Evolutionary conservation across 2,329 filamentous ascomycete genomes (phyloP).

Genomic region (Colletotrichum sublineola): DNA sequence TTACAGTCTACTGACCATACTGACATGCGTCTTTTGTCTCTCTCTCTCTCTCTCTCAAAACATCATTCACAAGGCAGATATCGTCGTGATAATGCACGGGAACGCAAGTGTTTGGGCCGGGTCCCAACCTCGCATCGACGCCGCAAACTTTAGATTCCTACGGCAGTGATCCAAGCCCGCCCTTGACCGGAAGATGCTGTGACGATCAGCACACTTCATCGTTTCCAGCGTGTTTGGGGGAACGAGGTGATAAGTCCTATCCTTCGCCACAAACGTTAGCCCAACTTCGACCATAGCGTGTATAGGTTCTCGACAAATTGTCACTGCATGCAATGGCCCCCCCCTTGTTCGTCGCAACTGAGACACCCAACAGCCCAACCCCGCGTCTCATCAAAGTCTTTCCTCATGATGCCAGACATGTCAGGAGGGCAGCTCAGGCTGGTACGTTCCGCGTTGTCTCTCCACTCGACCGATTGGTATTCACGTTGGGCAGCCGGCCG

Average conservation of each 20-base stretch:
- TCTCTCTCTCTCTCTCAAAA: background rate
- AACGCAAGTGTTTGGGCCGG: background rate
- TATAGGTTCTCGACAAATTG: background rate
- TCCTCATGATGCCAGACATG: background rate
- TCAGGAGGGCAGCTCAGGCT: background rate
- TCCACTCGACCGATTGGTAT: background rate
- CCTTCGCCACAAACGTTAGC: background rate
- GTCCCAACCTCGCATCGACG: background rate
- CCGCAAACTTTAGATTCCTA: background rate
- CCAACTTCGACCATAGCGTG: background rate
- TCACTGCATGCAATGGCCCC: background rate
- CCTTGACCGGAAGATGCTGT: background rate
- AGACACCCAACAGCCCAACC: slow-evolving; percentile 22
- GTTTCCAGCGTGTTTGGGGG: background rate
- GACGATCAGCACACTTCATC: background rate
- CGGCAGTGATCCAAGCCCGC: background rate
- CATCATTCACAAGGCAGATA: background rate
- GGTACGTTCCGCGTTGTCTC: background rate
- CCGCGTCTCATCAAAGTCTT: slow-evolving; percentile 13
- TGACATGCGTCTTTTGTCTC: background rate
- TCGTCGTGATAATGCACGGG: too few species aligned
- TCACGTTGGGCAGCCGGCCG: background rate
- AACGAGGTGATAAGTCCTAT: background rate
- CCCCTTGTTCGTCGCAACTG: background rate
- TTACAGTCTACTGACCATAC: background rate